Evolutionary conservation across 2,329 filamentous ascomycete species (phyloP), one percentile per base, ranked within the genome.

Genomic region (Diaporthe sp.): DNA sequence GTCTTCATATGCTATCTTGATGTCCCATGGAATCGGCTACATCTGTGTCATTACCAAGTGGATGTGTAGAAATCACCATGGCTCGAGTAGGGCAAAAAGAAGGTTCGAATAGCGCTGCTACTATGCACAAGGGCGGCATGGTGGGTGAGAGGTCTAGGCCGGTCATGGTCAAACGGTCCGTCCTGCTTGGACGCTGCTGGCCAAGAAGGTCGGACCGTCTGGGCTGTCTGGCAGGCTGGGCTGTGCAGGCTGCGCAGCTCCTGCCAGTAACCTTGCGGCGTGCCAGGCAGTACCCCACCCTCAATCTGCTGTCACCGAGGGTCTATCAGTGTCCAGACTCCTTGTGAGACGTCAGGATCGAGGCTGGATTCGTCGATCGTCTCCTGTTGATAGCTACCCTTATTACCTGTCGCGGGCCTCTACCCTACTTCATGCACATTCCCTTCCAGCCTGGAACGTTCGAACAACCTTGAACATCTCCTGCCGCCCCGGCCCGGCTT

Each of bases 321-420:
- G 71, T 71, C 74, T 68, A 75, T 61, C 54, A 71, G 64, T n/a
- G 68, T 64, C 69, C 61, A 71, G 74, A 72, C 72, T 67, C 61
- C n/a, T 67, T 71, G 71, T 73, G 70, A 75, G 74, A 74, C 74
- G 74, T 71, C 72, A 74, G 66, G 72, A 69, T 74, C 57, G 71
- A 68, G 74, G 64, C 72, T 69, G 66, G 64, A 74, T 55, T 74
- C 33, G 74, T 75, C 71, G 74, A 75, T 60, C 66, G 57, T 55
- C 66, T 68, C 74, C 67, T 60, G 50, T 73, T 64, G 42, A 69
- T 73, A 74, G 57, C 47, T 72, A 64, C 60, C 70, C 45, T 72
- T 64, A 64, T 72, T 68, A 68, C 45, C 45, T 52, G 64, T 67
- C 64, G 64, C 73, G 17, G 52, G 40, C 35, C 40, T 52, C 42